Base-by-base conservation (phyloP, 2,329 filamentous ascomycete species). In the Graphiopsis chlorocephala region DNA sequence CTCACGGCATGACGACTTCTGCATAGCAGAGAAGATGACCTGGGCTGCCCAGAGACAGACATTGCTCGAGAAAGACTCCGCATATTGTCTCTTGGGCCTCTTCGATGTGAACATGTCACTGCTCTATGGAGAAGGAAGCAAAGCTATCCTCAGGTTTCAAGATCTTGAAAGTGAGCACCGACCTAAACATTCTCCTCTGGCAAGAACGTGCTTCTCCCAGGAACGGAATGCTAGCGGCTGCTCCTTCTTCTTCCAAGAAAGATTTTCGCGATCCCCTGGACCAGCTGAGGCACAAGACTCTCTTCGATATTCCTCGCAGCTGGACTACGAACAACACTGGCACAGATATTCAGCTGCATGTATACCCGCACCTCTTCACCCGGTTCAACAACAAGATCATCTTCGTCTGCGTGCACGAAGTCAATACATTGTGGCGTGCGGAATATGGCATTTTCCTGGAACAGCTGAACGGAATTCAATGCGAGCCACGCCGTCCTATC, bases 51-150 rank as follows among this genome's bases (percentile, higher is more conserved):
- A 20, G 25, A 64, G 68, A 25, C 25, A 50, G 31, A 68, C 68
- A 8, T 69, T 63, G 12, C 62, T 75, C 3, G 4, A 63, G 0
- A 80, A 83, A 55, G 81, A 83, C 45, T 73, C 73, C n/a, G 79
- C 79, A 0, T 83, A 83, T 47, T 81, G 74, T 11, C 69, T 83
- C 0, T 65, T 83, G 3, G 81, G 81, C 0, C 73, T 83, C 0
- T 83, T 83, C 29, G 72, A 72, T 0, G 73, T 83, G 26, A 76
- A 79, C 42, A 81, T 83, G 76, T 75, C 80, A 0, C 67, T 82
- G 4, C 59, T 82, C 0, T 83, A 83, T 58, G 81, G 80, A 1
- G 74, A 76, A 48, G 66, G 68, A 10, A 61, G 63, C 11, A 48
- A 63, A 7, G 73, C 73, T 10, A 75, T 75, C 33, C 57, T 56